These are phyloP conservation scores for Symbiodinium natans DNA, from an alignment of 73 alveolate genomes.

Conservation along the genomic window DNA sequence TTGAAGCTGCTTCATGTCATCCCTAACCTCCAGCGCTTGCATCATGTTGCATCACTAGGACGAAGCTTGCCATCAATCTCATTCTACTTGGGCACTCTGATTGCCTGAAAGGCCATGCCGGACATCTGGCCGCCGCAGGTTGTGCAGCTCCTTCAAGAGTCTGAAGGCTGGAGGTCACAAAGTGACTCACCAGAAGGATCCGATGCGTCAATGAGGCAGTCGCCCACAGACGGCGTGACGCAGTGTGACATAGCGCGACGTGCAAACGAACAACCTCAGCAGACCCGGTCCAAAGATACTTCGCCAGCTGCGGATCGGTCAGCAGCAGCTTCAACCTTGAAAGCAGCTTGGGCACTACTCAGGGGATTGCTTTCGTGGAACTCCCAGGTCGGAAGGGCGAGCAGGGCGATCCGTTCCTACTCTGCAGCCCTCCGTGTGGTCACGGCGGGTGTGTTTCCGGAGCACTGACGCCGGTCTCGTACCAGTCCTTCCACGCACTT, in stretches of 20 bases:
- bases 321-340: slow-evolving; percentile 76
- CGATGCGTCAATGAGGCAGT: too few relatives aligned
- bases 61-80: neutral
- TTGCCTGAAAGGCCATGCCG: slow-evolving; percentile 52
- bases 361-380: neutral
- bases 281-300: slow-evolving; percentile 72
- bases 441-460: slow-evolving; percentile 47
- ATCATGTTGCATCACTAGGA: neutral
- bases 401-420: too few relatives aligned
- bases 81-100: neutral
- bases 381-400: neutral
- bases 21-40: slow-evolving; percentile 33
- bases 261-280: too few relatives aligned
- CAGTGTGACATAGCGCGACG: too few relatives aligned
- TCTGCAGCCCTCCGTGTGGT: neutral
- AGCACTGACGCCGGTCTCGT: slow-evolving; percentile 61
- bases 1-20: slow-evolving; percentile 78
- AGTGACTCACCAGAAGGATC: too few relatives aligned
- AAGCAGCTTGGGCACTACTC: too few relatives aligned
- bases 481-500: slow-evolving; percentile 83
- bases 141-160: slow-evolving; percentile 47
- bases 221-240: too few relatives aligned
- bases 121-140: slow-evolving; percentile 93
- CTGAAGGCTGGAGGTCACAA: neutral
- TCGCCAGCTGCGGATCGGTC: slow-evolving; percentile 83